Percentiles rank a stretch among this genome's conserved stretches.
Evolutionary conservation across 805 yeast genomes (phyloP).

Genomic region (Wickerhamiella cacticola): DNA sequence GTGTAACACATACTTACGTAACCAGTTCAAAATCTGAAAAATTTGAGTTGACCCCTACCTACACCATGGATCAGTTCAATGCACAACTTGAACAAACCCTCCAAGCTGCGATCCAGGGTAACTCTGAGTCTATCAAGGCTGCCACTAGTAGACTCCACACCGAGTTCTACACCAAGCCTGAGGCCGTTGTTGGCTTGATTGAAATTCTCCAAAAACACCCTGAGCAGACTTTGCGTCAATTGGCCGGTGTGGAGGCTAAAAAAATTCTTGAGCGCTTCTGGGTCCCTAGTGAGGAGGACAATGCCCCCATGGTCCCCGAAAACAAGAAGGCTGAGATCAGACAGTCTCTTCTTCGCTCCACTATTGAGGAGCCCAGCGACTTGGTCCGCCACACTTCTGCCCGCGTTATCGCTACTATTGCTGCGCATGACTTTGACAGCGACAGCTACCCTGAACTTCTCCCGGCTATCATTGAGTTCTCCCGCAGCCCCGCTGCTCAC

Average conservation of each 20-base stretch:
- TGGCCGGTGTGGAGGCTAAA: slow-evolving; percentile 95
- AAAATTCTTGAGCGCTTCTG: slow-evolving; percentile 67
- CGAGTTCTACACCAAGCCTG: slow-evolving; percentile 59
- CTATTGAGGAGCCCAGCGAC: slow-evolving; percentile 51
- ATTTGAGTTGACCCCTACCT: not conserved
- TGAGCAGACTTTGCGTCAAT: slow-evolving; percentile 65
- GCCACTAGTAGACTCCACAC: slow-evolving; percentile 66
- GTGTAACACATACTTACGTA: not conserved
- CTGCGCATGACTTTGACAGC: slow-evolving; percentile 57
- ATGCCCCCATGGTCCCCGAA: slow-evolving; percentile 33
- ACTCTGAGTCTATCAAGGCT: slow-evolving; percentile 59
- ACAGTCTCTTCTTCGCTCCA: slow-evolving; percentile 51
- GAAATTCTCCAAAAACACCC: slow-evolving; percentile 63
- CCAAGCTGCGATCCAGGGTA: slow-evolving; percentile 64
- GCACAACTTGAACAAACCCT: slow-evolving; percentile 67
- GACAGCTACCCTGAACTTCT: slow-evolving; percentile 67
- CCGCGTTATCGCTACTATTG: slow-evolving; percentile 79
- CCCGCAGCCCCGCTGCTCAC: slow-evolving; percentile 44
- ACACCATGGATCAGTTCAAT: slow-evolving; percentile 33
- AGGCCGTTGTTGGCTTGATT: slow-evolving; percentile 68
- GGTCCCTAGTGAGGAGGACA: slow-evolving; percentile 28
- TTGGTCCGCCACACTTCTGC: slow-evolving; percentile 80
- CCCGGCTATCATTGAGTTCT: slow-evolving; percentile 56
- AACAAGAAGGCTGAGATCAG: slow-evolving; percentile 49
- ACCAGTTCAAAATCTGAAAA: not conserved